These are phyloP conservation scores for Boletus subcaerulescens DNA, from an alignment of 768 basidiomycete species.

Conservation along the genomic window DNA sequence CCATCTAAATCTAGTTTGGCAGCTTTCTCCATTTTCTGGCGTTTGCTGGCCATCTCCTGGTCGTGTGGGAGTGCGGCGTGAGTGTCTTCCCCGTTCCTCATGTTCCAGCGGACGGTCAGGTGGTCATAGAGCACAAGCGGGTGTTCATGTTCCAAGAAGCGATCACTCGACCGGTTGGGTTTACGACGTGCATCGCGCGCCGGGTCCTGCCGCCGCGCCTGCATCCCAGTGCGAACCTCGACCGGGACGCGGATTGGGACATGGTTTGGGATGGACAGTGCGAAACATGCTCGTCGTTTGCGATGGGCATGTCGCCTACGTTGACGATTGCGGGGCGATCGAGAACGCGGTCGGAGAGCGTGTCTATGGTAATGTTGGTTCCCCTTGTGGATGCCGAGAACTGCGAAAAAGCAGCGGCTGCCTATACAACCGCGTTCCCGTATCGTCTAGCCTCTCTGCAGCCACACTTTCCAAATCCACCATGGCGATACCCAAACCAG, in stretches of 20 bases:
- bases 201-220: not conserved
- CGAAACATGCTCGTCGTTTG: not conserved
- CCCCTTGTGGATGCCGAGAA: conserved; percentile 13
- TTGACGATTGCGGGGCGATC: conserved; percentile 27
- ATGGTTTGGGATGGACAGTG: not conserved
- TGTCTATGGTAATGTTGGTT: conserved; percentile 27
- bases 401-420: not conserved
- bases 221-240: not conserved
- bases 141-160: conserved; percentile 29
- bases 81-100: conserved; percentile 26
- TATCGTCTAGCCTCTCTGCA: conserved; percentile 20
- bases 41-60: conserved; percentile 22
- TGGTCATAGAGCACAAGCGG: conserved; percentile 19
- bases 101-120: conserved; percentile 21
- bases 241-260: not conserved
- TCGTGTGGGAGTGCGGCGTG: conserved; percentile 28
- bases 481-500: not conserved
- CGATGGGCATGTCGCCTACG: conserved; percentile 4
- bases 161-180: conserved; percentile 22
- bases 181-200: conserved; percentile 26
- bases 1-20: conserved; percentile 23
- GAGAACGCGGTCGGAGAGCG: conserved; percentile 2
- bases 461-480: conserved; percentile 1
- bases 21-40: conserved; percentile 24
- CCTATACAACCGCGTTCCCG: conserved; percentile 9